These are phyloP conservation scores for Hyphopichia homilentoma DNA, from an alignment of 805 yeast genomes.

Conservation along the genomic window DNA sequence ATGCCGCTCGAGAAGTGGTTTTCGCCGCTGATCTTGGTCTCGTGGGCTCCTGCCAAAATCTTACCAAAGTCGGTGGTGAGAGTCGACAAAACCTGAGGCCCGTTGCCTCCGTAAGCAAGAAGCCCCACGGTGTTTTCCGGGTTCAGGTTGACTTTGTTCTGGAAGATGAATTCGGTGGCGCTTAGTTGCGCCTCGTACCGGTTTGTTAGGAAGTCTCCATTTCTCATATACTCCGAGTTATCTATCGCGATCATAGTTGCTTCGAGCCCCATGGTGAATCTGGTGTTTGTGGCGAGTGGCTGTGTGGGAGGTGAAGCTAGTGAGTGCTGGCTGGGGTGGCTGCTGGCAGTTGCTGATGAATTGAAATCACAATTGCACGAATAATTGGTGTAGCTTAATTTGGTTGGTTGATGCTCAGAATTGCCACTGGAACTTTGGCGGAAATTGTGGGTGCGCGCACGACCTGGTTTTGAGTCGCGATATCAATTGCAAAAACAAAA, in stretches of 20 bases:
- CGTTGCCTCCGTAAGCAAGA: slow-evolving; percentile 79
- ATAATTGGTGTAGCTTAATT: too few relatives aligned
- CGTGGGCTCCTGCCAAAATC: slow-evolving; percentile 79
- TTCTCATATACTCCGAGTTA: slow-evolving; percentile 93
- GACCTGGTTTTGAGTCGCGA: too few relatives aligned
- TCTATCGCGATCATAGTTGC: slow-evolving; percentile 95
- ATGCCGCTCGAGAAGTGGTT: slow-evolving; percentile 75
- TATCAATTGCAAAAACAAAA: too few relatives aligned
- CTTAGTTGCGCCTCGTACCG: slow-evolving; percentile 92
- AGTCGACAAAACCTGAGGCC: slow-evolving; percentile 85
- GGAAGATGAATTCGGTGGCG: slow-evolving; percentile 82
- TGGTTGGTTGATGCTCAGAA: too few relatives aligned
- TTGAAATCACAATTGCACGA: too few relatives aligned
- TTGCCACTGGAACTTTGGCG: too few relatives aligned
- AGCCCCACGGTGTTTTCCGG: slow-evolving; percentile 95
- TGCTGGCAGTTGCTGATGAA: too few relatives aligned
- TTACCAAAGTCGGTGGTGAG: slow-evolving; percentile 85
- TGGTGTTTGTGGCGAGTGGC: too few relatives aligned
- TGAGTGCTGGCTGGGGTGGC: too few relatives aligned
- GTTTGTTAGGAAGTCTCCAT: slow-evolving; percentile 88
- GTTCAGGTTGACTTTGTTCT: slow-evolving; percentile 78
- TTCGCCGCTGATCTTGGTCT: slow-evolving; percentile 64
- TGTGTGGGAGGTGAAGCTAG: too few relatives aligned
- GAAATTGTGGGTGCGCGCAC: too few relatives aligned
- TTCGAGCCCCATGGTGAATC: slow-evolving; percentile 96